Evolutionary conservation across 2,329 filamentous ascomycete genomes (phyloP), one percentile per base, ranked within the genome.

Genomic region (Neonectria punicea): DNA sequence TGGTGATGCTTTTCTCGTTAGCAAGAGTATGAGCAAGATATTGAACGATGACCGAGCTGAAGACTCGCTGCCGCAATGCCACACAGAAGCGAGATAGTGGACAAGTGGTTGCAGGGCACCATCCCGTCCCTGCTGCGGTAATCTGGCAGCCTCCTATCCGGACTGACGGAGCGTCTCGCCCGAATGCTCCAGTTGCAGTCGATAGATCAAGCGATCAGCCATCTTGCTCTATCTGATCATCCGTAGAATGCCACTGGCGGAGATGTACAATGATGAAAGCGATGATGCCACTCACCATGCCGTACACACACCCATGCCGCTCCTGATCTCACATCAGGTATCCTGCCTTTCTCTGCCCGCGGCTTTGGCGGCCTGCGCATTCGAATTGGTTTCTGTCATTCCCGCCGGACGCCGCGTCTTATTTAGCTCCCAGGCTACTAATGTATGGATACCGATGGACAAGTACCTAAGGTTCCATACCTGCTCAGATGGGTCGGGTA

Each of bases 281-380:
- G 56, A 66, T 64, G 60, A 63, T 66, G 56, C 63, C 63, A 65
- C 62, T 11, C 39, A 16, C 16, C 20, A 20, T 32, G 16, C 53
- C 11, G 14, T 34, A 4, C 49, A 51, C 28, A 32, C 47, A n/a
- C 47, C 18, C 47, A 10, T 16, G 25, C 36, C 50, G 46, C 25
- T 20, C 34, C 30, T n/a, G 53, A 32, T 51, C 16, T 30, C 39
- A 47, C 14, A 30, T 20, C 32, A 49, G 43, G 43, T 36, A 54
- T 34, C 36, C 16, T 50, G 5, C 34, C 49, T 36, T 34, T 2
- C 34, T 28, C 22, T 9, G 22, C 18, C 28, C 5, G 58, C 58
- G 58, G 58, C 50, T 54, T 61, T 49, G 58, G 58, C 58, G 58
- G 51, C 58, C 43, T 61, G 50, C 49, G 22, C 6, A 20, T 53